A percentile compares a stretch with the other conserved stretches of the same genome.
Evolutionary conservation across 495 filamentous ascomycete species (phyloP).

Genomic region (Podospora anserina): DNA sequence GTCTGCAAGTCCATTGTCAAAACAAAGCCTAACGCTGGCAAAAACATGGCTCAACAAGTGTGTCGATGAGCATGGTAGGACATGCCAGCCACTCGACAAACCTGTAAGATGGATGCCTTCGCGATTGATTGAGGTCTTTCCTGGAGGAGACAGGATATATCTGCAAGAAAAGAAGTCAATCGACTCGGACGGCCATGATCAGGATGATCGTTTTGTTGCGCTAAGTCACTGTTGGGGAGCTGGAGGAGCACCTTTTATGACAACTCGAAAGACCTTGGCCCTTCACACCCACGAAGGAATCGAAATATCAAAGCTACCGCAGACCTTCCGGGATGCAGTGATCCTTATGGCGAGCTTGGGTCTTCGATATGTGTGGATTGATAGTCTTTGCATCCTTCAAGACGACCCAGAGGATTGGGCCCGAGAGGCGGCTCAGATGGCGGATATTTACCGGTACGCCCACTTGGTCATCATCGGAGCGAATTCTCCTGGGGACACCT

Average conservation of each 20-base stretch:
- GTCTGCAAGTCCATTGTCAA: conserved; percentile 15
- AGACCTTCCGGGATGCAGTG: conserved; percentile 27
- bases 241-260: conserved; percentile 17
- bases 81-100: conserved; percentile 9
- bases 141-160: conserved; percentile 9
- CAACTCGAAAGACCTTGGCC: conserved; percentile 12
- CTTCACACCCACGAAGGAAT: conserved; percentile 22
- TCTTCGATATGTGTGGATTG: conserved; percentile 45
- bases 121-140: conserved; percentile 17
- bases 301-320: conserved; percentile 19
- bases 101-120: conserved; percentile 14
- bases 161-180: conserved; percentile 6
- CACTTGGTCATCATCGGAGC: conserved; percentile 27
- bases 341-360: conserved; percentile 26
- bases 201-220: conserved; percentile 24
- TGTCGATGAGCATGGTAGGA: conserved; percentile 13
- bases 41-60: conserved; percentile 24
- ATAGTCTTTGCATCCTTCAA: conserved; percentile 46
- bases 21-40: conserved; percentile 8
- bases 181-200: background rate
- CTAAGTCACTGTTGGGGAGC: conserved; percentile 33
- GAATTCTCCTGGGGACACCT: conserved; percentile 13
- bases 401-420: conserved; percentile 38
- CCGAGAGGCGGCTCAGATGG: conserved; percentile 40
- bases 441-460: conserved; percentile 38